Conservation (phyloP, 192 early-diverging fungal species). For the Entomortierella beljakovae region DNA sequence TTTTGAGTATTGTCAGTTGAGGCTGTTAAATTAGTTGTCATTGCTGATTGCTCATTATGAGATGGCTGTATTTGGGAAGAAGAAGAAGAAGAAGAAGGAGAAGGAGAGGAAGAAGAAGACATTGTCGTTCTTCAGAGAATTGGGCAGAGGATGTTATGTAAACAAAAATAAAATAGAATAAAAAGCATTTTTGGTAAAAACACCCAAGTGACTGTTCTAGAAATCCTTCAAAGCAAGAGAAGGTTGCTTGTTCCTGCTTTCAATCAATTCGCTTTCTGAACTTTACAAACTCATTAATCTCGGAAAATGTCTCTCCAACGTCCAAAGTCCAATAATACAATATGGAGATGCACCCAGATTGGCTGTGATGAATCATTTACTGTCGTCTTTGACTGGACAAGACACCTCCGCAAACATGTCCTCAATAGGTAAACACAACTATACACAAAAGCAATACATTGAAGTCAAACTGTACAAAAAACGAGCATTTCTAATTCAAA, state of each 20-base stretch:
- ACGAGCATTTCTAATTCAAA: no score
- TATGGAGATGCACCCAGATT: background rate
- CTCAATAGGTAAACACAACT: background rate
- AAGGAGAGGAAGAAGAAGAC: conserved; percentile 1
- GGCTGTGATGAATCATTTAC: conserved; percentile 21
- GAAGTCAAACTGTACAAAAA: no score
- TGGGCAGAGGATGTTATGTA: no score
- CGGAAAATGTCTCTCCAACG: background rate
- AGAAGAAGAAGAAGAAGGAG: background rate
- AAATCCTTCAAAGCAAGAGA: background rate
- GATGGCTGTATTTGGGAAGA: background rate
- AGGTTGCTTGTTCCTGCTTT: background rate
- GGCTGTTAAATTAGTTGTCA: background rate
- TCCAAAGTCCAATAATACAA: background rate
- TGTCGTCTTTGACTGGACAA: conserved; percentile 20
- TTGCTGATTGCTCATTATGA: background rate
- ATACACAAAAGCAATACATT: no score
- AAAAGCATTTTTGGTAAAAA: background rate
- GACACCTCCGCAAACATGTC: conserved; percentile 21
- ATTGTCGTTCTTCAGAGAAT: background rate
- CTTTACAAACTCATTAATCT: background rate
- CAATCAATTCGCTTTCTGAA: no score
- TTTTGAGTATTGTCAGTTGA: background rate
- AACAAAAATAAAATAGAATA: background rate
- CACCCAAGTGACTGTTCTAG: background rate